Evolutionary conservation across 2,329 filamentous ascomycete genomes (phyloP).

Genomic region (Aspergillus sp.): DNA sequence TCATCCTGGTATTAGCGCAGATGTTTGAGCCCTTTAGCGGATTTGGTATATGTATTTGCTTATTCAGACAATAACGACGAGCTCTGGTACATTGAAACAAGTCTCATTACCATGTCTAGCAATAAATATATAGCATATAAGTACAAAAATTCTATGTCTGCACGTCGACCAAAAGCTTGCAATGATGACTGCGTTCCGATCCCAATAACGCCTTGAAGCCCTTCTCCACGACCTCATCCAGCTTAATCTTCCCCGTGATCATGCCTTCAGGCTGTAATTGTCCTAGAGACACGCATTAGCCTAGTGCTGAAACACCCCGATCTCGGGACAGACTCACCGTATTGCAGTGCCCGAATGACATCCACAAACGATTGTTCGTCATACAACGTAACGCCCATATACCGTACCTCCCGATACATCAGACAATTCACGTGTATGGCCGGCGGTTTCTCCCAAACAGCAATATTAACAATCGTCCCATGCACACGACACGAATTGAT

Average conservation of each 20-base stretch:
- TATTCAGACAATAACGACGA: no score
- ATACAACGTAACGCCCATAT: slow-evolving; percentile 43
- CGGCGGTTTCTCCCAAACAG: slow-evolving; percentile 53
- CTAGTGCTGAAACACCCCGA: no score
- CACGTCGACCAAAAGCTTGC: slow-evolving; percentile 47
- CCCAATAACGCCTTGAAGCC: slow-evolving; percentile 49
- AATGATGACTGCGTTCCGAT: slow-evolving; percentile 53
- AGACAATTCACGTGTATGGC: slow-evolving; percentile 48
- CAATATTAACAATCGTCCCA: slow-evolving; percentile 56
- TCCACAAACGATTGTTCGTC: slow-evolving; percentile 48
- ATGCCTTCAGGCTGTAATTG: slow-evolving; percentile 47
- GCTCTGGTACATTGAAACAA: no score
- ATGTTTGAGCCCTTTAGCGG: no score
- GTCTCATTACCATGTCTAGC: background rate
- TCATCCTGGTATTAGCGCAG: no score
- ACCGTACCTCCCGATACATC: slow-evolving; percentile 47
- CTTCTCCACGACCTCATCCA: slow-evolving; percentile 50
- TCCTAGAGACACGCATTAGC: slow-evolving; percentile 22
- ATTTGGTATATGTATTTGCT: no score
- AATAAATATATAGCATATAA: no score
- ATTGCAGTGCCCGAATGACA: slow-evolving; percentile 47
- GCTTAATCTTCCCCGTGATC: slow-evolving; percentile 53
- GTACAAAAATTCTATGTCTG: slow-evolving; percentile 3
- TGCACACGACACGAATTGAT: slow-evolving; percentile 44
- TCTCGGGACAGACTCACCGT: slow-evolving; percentile 7